Evolutionary conservation across 2,329 filamentous ascomycete species (phyloP).

Genomic region (Penicillium sp.): DNA sequence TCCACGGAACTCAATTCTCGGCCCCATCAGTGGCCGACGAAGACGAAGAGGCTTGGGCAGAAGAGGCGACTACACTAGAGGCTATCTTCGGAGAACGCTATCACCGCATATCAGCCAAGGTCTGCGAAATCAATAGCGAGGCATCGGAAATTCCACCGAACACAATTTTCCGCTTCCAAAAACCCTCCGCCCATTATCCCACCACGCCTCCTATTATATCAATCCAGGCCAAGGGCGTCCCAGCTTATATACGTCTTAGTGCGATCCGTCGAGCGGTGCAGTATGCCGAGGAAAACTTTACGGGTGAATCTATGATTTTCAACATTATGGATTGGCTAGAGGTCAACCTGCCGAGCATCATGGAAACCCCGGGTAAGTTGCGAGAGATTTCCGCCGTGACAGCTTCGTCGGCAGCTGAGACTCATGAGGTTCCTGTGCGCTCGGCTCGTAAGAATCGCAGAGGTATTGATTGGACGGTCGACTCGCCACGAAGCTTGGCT

Average conservation of each 20-base stretch:
- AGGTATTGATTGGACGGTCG: constrained; percentile 63
- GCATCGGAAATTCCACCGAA: constrained; percentile 43
- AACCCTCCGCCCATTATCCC: constrained; percentile 69
- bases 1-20: constrained; percentile 45
- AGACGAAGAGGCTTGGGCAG: constrained; percentile 67
- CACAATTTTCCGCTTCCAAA: constrained; percentile 65
- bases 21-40: constrained; percentile 17
- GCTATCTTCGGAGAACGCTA: constrained; percentile 81
- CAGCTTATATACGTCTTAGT: constrained; percentile 90
- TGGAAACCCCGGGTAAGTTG: constrained; percentile 78
- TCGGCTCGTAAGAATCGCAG: constrained; percentile 49
- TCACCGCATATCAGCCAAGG: constrained; percentile 56
- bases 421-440: constrained; percentile 26
- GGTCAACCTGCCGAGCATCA: constrained; percentile 74
- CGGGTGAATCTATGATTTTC: constrained; percentile 88
- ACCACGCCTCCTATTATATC: constrained; percentile 64
- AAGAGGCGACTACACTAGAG: constrained; percentile 79
- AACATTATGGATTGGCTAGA: constrained; percentile 90
- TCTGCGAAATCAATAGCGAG: constrained; percentile 70
- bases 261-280: constrained; percentile 74
- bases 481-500: constrained; percentile 57
- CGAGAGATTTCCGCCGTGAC: constrained; percentile 79
- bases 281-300: constrained; percentile 66
- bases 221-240: constrained; percentile 66
- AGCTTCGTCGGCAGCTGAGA: constrained; percentile 43